Evolutionary conservation across 2,329 filamentous ascomycete genomes (phyloP), one percentile per base, ranked within the genome.

Genomic region (Aulographum hederae): DNA sequence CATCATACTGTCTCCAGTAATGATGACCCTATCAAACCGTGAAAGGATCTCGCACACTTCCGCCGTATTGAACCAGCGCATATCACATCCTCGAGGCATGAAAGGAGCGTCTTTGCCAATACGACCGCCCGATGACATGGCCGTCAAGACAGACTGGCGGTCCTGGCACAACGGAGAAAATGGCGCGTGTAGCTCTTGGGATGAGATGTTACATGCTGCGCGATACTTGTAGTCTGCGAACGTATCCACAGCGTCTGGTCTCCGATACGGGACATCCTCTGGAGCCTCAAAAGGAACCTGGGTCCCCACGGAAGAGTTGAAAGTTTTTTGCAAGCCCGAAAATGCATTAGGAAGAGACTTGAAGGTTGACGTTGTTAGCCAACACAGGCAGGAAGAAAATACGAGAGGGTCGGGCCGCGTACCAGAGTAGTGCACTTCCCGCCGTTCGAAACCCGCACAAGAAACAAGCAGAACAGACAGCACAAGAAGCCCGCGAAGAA

Each of bases 1-100:
- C 40, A 63, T 42, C 59, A 63, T 63, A 11, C 57, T 62, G 38
- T 63, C 59, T 3, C 58, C 60, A 4, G 60, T 44, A n/a, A 63
- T 41, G 26, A 63, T 43, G 21, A 64, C 53, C 34, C 59, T 60
- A 14, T 59, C 56, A 37, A 60, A 64, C 3, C 58, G 47, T 11
- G 47, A 48, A 10, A 63, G 39, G 19, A 62, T 57, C 33, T 57
- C 51, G 35, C 60, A 64, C 6, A 57, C 47, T 36, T 64, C 56
- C 32, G 52, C 46, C 2, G 59, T 61, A 5, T 45, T 52, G 36
- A 57, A 61, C 60, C 58, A 64, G 10, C 50, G 47, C 55, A 63
- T 60, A 34, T 61, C 58, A 32, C 60, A 64, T 13, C 44, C 53
- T 25, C 54, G 47, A 28, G 59, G 54, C 39, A 57, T 50, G 37